Conservation (phyloP, 352 stramenopile species). For the Pythium monospermum region DNA sequence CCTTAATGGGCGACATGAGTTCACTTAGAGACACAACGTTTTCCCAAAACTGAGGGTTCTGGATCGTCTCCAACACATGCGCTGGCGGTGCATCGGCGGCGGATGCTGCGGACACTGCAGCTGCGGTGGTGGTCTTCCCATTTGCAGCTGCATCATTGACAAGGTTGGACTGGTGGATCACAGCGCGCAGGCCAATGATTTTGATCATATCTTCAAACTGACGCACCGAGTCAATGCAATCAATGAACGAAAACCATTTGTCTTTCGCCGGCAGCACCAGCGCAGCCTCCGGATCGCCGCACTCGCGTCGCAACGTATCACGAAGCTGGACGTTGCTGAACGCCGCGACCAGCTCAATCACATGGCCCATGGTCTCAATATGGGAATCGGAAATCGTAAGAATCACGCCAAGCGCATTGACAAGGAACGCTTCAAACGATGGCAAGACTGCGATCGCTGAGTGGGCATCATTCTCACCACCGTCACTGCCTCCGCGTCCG, state of each 20-base stretch:
- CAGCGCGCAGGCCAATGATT: conserved; percentile 44
- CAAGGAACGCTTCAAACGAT: conserved; percentile 26
- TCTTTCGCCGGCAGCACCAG: conserved; percentile 39
- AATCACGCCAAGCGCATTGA: conserved; percentile 40
- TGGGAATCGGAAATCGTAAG: conserved; percentile 47
- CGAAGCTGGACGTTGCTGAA: conserved; percentile 59
- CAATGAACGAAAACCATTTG: conserved; percentile 76
- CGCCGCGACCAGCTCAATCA: conserved; percentile 59
- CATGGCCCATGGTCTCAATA: conserved; percentile 52
- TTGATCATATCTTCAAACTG: conserved; percentile 85
- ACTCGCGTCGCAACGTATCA: conserved; percentile 55
- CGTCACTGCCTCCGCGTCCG: too few relatives aligned
- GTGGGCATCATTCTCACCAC: conserved; percentile 16
- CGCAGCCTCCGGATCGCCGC: conserved; percentile 50
- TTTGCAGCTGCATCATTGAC: background rate
- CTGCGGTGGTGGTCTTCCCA: conserved; percentile 37
- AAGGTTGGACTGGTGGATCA: conserved; percentile 16
- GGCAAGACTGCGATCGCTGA: conserved; percentile 17
- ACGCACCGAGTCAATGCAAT: conserved; percentile 70
- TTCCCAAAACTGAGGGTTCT: conserved; percentile 69
- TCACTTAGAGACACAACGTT: conserved; percentile 68
- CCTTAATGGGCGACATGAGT: conserved; percentile 74
- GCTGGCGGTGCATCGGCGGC: conserved; percentile 24
- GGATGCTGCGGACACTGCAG: background rate
- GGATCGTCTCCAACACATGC: conserved; percentile 46